Base-by-base conservation (phyloP, 495 filamentous ascomycete species). In the Staphylotrichum tortipilum region DNA sequence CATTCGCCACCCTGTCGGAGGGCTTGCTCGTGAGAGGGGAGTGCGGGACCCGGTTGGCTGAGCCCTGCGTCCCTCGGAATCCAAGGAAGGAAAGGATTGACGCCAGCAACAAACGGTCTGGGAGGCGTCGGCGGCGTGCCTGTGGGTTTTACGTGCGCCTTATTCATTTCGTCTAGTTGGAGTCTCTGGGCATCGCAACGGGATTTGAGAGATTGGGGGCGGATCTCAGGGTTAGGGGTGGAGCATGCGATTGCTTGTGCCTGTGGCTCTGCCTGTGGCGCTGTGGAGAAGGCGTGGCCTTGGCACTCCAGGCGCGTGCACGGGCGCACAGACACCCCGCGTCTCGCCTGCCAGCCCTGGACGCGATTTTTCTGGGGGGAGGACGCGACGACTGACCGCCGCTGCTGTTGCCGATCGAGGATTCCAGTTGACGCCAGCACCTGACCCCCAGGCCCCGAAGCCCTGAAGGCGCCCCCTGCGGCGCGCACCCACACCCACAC, bases 331-430 rank as follows among this genome's bases (percentile, higher is more conserved):
- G 34, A 26, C 40, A 23, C 41, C 49, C 49, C 33, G 46, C 45
- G 45, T 43, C 31, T 31, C 4, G 17, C n/a, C 15, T 3, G 10
- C 10, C 12, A 8, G 12, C 18, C 29, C 14, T 4, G 14, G 36
- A 55, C 53, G 53, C 53, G 53, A 40, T 52, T 55, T 52, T 47
- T 30, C 18, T n/a, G n/a, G n/a, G 19, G 14, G 28, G 30, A 17
- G 18, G 45, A 49, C 53, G 48, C 53, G 53, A 55, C 47, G 40
- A 44, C 31, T 15, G n/a, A 19, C 30, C 3, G 36, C 26, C 26
- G 26, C 10, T 28, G 38, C 28, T 8, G 6, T 43, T 14, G 17
- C 4, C 8, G 28, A 19, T 18, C 26, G 17, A 19, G 7, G 19
- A 22, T 17, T 44, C n/a, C n/a, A n/a, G n/a, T n/a, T n/a, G n/a